Evolutionary conservation across 1,284 basidiomycete species (phyloP).

Genomic region (Gomphus bonarii): DNA sequence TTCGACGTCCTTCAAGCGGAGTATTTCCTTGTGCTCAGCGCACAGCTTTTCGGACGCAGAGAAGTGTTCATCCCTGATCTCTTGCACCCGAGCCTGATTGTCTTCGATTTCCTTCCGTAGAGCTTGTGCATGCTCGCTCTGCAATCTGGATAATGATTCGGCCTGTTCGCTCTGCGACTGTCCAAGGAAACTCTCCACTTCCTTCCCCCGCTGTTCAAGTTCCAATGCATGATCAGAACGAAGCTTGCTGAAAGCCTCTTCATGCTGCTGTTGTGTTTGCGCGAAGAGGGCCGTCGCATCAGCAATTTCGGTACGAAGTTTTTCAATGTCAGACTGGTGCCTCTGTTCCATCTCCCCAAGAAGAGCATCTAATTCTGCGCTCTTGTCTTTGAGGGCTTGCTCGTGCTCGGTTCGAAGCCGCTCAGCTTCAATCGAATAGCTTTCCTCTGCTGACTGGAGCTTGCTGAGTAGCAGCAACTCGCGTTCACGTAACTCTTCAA

Average conservation of each 20-base stretch:
- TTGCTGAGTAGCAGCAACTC: conserved; percentile 17
- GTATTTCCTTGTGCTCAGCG: conserved; percentile 49
- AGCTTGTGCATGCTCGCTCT: conserved; percentile 41
- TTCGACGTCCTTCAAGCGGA: conserved; percentile 51
- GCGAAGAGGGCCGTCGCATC: conserved; percentile 32
- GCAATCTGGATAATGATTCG: conserved; percentile 35
- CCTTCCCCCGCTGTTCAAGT: conserved; percentile 35
- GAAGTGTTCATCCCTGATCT: conserved; percentile 72
- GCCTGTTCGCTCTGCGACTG: conserved; percentile 42
- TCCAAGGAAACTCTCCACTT: conserved; percentile 37
- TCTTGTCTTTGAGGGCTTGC: conserved; percentile 24
- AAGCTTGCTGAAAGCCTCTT: conserved; percentile 39
- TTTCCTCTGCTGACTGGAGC: conserved; percentile 40
- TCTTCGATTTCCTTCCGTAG: conserved; percentile 54
- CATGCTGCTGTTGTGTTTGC: conserved; percentile 40
- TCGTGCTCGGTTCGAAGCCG: conserved; percentile 45
- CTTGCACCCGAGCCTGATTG: conserved; percentile 41
- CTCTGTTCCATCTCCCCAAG: conserved; percentile 30
- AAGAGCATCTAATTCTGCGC: conserved; percentile 37
- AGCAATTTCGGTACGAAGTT: conserved; percentile 35
- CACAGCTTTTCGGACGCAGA: conserved; percentile 64
- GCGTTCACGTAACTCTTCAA: conserved; percentile 19
- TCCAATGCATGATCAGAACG: conserved; percentile 36
- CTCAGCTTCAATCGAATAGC: conserved; percentile 37
- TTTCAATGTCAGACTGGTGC: conserved; percentile 25